Conservation (phyloP, 2,329 filamentous ascomycete species). For the Hirsutella rhossiliensis region DNA sequence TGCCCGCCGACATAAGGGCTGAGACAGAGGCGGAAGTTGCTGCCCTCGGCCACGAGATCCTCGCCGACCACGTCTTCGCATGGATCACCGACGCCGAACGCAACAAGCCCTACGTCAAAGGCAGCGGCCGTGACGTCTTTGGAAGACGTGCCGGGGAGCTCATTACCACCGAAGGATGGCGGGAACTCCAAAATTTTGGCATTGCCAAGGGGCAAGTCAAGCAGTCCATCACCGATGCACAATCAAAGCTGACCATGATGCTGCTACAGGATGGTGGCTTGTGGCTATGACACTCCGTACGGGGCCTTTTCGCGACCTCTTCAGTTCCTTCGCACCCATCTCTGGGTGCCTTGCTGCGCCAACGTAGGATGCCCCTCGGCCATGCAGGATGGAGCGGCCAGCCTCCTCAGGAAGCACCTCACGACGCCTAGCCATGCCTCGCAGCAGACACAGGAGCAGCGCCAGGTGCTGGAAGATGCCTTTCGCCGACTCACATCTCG, state of each 20-base stretch:
- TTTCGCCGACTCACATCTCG: slow-evolving; percentile 40
- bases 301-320: slow-evolving; percentile 41
- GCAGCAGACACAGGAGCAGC: slow-evolving; percentile 15
- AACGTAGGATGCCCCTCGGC: slow-evolving; percentile 53
- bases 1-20: slow-evolving; percentile 26
- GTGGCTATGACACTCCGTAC: slow-evolving; percentile 43
- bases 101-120: slow-evolving; percentile 48
- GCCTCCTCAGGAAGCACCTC: slow-evolving; percentile 34
- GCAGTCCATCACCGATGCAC: not conserved
- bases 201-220: slow-evolving; percentile 36
- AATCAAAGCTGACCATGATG: not conserved
- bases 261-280: slow-evolving; percentile 35
- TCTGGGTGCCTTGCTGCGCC: slow-evolving; percentile 48
- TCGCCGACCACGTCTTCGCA: slow-evolving; percentile 41
- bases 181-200: slow-evolving; percentile 45
- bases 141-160: slow-evolving; percentile 47
- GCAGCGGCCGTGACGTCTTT: slow-evolving; percentile 47
- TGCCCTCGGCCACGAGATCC: slow-evolving; percentile 36
- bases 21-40: slow-evolving; percentile 30
- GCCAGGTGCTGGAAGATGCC: slow-evolving; percentile 36
- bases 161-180: slow-evolving; percentile 56
- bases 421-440: slow-evolving; percentile 13
- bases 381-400: slow-evolving; percentile 53
- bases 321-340: slow-evolving; percentile 44
- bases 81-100: slow-evolving; percentile 52